These are phyloP conservation scores for Apiotrichum veenhuisii DNA, from an alignment of 1,284 basidiomycete genomes.

Conservation along the genomic window DNA sequence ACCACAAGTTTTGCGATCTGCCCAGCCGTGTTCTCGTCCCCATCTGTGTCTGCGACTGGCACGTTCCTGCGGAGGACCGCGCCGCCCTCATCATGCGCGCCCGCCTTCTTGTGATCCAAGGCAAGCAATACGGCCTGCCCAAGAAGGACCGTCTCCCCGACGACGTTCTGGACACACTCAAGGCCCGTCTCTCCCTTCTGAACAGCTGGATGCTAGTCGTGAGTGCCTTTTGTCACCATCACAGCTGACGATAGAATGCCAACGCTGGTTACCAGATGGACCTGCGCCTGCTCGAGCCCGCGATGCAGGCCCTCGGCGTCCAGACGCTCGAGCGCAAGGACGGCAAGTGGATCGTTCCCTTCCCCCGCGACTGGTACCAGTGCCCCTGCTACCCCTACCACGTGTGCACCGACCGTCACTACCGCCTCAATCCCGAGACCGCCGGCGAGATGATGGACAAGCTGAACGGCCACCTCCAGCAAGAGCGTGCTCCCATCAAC, in stretches of 20 bases:
- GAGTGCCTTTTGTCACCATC: background rate
- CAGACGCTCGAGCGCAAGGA: background rate
- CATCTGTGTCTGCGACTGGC: slow-evolving; percentile 12
- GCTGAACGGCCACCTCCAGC: background rate
- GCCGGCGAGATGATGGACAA: background rate
- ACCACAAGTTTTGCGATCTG: slow-evolving; percentile 7
- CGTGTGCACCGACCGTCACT: background rate
- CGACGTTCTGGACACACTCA: background rate
- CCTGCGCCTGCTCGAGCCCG: background rate
- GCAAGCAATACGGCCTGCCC: slow-evolving; percentile 1
- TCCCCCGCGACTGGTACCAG: slow-evolving; percentile 1
- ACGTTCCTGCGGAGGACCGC: slow-evolving; percentile 4
- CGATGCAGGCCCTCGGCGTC: background rate
- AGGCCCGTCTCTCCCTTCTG: background rate
- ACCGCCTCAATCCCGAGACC: background rate
- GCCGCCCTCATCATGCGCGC: background rate
- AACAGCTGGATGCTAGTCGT: slow-evolving; percentile 6
- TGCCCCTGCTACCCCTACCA: slow-evolving; percentile 4
- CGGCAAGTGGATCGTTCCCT: slow-evolving; percentile 9
- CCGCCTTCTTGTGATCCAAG: background rate
- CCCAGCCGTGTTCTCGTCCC: background rate
- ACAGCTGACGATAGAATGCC: background rate
- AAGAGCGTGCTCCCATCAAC: background rate
- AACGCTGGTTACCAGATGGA: background rate
- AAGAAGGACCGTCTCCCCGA: background rate